phyloP scores from a whole-genome alignment of 208 protist species.

The Leishmania guyanensis region DNA sequence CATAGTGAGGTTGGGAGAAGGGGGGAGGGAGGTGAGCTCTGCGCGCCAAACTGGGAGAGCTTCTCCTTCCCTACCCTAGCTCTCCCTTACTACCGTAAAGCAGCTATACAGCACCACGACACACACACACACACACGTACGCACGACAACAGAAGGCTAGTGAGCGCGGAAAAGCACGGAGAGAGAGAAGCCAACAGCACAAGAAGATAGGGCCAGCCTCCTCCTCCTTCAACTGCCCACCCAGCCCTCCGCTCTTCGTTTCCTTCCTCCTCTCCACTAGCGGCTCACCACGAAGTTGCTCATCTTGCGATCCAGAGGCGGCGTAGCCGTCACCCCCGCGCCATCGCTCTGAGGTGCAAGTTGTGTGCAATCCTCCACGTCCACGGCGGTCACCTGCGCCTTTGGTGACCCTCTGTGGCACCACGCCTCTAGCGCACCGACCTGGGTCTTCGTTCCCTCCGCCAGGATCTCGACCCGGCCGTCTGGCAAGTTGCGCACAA shows the following conservation, averaged over 20 bases:
- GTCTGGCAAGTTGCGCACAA: constrained; percentile 79
- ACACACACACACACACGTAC: background rate
- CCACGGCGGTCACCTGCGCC: constrained; percentile 43
- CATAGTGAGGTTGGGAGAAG: background rate
- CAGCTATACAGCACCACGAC: background rate
- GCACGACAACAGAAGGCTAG: background rate
- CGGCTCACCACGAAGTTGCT: constrained; percentile 5
- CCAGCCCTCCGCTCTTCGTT: background rate
- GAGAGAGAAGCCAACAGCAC: background rate
- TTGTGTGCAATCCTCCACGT: constrained; percentile 16
- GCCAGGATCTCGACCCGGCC: constrained; percentile 79
- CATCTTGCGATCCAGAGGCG: background rate
- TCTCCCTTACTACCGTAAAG: background rate
- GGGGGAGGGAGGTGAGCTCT: background rate
- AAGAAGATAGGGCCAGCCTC: background rate
- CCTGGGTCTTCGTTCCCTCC: constrained; percentile 50
- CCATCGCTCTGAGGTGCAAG: background rate
- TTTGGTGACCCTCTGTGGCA: constrained; percentile 81
- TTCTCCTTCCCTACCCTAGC: background rate
- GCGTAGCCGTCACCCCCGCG: background rate
- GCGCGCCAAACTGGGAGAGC: background rate
- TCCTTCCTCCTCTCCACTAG: background rate
- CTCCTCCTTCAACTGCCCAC: background rate
- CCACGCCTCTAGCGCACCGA: constrained; percentile 65
- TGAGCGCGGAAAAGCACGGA: background rate